Percentiles rank a stretch among this genome's conserved stretches.
Conservation (phyloP, 129 eudicot genomes). For the Apium graveolens region DNA sequence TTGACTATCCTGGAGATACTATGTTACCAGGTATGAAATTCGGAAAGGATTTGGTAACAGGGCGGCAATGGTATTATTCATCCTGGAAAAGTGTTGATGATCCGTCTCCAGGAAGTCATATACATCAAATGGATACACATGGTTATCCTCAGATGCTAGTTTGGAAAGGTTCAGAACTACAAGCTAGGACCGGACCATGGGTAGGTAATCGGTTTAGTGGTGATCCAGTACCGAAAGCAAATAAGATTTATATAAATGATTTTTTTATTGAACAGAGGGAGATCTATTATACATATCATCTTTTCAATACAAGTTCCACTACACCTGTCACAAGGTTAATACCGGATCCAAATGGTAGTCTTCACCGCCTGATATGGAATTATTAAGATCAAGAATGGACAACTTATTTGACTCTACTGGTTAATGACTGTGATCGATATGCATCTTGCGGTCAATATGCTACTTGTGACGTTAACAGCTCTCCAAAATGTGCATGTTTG, state of each 20-base stretch:
- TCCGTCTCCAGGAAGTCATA: conserved; percentile 1
- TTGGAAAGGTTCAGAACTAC: background rate
- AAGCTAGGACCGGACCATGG: conserved; percentile 4
- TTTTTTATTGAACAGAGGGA: background rate
- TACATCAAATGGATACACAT: background rate
- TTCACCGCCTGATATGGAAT: background rate
- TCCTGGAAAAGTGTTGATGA: conserved; percentile 6
- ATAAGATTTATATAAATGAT: background rate
- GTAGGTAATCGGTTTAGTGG: conserved; percentile 2
- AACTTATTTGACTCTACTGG: background rate
- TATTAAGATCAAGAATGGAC: conserved; percentile 3
- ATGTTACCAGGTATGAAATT: conserved; percentile 10
- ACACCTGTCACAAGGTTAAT: background rate
- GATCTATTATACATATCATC: background rate
- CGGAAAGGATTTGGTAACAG: background rate
- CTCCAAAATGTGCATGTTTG: conserved; percentile 14
- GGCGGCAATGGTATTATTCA: background rate
- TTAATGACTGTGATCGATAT: conserved; percentile 3
- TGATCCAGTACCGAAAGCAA: background rate
- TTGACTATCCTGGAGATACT: conserved; percentile 18
- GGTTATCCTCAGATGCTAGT: background rate
- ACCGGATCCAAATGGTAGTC: background rate
- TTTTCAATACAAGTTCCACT: background rate
- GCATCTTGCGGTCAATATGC: conserved; percentile 12
- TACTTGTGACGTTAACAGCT: conserved; percentile 6